Evolutionary conservation across 768 basidiomycete species (phyloP).

Genomic region (Candolleomyces aberdarensis): DNA sequence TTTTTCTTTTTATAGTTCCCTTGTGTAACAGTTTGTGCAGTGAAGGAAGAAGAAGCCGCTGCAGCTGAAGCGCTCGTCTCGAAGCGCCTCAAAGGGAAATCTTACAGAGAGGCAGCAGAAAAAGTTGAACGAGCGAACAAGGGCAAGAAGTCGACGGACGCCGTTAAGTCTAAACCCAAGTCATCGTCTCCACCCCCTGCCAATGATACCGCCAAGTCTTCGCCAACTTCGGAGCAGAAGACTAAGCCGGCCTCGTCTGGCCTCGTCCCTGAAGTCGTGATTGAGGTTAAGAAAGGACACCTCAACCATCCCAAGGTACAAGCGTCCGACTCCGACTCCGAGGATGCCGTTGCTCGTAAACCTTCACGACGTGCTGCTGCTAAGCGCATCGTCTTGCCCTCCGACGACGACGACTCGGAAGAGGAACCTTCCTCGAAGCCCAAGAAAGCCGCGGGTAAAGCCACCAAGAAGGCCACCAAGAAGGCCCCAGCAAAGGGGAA

Average conservation of each 20-base stretch:
- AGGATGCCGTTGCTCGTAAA: slow-evolving; percentile 33
- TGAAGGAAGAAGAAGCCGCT: slow-evolving; percentile 49
- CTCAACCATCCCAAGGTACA: slow-evolving; percentile 18
- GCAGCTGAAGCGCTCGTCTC: slow-evolving; percentile 43
- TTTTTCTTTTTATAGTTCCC: slow-evolving; percentile 1
- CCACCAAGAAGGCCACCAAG: slow-evolving; percentile 9
- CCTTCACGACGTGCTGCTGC: slow-evolving; percentile 38
- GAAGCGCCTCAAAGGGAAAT: slow-evolving; percentile 75
- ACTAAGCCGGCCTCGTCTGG: slow-evolving; percentile 29
- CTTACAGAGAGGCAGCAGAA: slow-evolving; percentile 61
- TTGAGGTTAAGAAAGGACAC: slow-evolving; percentile 26
- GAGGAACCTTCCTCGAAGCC: slow-evolving; percentile 25
- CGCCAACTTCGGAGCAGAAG: not conserved
- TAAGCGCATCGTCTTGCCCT: slow-evolving; percentile 48
- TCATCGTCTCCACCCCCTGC: not conserved
- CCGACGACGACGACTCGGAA: slow-evolving; percentile 45
- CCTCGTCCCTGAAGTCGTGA: slow-evolving; percentile 55
- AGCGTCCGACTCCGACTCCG: slow-evolving; percentile 29
- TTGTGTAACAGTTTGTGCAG: slow-evolving; percentile 13
- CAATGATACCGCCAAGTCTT: not conserved
- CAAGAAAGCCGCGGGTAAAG: slow-evolving; percentile 17
- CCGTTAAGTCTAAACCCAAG: not conserved
- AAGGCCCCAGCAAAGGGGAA: slow-evolving; percentile 6
- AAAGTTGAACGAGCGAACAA: slow-evolving; percentile 29
- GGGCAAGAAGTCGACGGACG: slow-evolving; percentile 3